These are phyloP conservation scores for Wickerhamiella infanticola DNA, from an alignment of 1,139 yeast species.

Conservation along the genomic window DNA sequence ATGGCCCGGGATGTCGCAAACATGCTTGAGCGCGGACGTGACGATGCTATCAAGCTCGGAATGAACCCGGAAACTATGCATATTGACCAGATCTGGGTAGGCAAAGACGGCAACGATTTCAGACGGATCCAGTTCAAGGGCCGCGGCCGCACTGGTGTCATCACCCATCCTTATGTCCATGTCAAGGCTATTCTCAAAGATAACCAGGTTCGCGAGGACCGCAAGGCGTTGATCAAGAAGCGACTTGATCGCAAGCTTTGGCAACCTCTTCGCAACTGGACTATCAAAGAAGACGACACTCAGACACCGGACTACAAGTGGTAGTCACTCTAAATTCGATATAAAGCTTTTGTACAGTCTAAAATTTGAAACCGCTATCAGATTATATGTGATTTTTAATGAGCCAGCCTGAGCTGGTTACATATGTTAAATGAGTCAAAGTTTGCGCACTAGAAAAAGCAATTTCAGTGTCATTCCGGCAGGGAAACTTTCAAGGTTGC, in stretches of 20 bases:
- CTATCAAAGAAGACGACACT: constrained; percentile 14
- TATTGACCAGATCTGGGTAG: constrained; percentile 79
- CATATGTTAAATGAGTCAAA: too few species aligned
- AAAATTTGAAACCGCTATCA: background rate
- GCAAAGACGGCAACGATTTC: constrained; percentile 65
- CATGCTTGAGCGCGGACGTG: constrained; percentile 54
- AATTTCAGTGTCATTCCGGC: too few species aligned
- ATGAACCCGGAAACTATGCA: constrained; percentile 48
- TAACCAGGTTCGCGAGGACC: constrained; percentile 34
- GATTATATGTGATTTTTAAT: too few species aligned
- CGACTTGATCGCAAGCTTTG: constrained; percentile 15
- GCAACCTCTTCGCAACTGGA: constrained; percentile 14
- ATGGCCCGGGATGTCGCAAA: constrained; percentile 69
- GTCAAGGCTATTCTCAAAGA: constrained; percentile 57
- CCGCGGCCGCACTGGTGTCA: constrained; percentile 76
- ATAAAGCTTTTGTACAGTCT: background rate
- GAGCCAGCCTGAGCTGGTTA: too few species aligned
- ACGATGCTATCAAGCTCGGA: constrained; percentile 49
- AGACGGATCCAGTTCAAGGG: constrained; percentile 76
- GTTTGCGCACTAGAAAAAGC: too few species aligned
- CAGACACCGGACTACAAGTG: constrained; percentile 22
- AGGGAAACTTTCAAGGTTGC: too few species aligned
- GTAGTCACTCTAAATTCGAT: constrained; percentile 11
- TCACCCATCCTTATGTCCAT: constrained; percentile 64
- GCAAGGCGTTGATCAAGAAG: constrained; percentile 9